Evolutionary conservation across 78 protist genomes (phyloP), one percentile per base, ranked within the genome.

Genomic region (Parvularia atlantis): DNA sequence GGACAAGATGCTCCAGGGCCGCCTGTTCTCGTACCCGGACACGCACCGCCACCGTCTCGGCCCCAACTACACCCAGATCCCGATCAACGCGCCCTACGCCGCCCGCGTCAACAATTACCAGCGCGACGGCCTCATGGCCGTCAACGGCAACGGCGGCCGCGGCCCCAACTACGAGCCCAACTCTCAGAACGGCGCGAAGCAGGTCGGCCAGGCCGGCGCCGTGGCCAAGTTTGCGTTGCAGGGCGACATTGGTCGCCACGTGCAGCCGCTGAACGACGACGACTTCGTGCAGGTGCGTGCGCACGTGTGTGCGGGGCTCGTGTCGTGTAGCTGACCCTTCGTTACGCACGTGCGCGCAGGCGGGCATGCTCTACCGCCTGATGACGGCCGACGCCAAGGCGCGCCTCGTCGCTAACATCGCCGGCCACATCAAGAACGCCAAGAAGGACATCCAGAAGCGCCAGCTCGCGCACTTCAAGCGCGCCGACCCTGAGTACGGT

Each of bases 31-130:
- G 24, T 90, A 90, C 76, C 69, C 68, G 41, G 95, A 90, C 61
- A 84, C 95, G 16, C 92, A 87, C 54, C 67, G 81, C 65, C 89
- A 90, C 78, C 83, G 95, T 57, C 75, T 90, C 3, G 91, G 94
- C 40, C 26, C 58, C 62, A 81, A 81, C 65, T 78, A 69, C 76
- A 73, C 64, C 62, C 84, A 76, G 59, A 48, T 82, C 62, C 87
- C 87, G 57, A 58, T 87, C 69, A 87, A 87, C 61, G 50, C 80
- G 50, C 84, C 89, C 37, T 61, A 41, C 76, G 81, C 80, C 20
- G 71, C 79, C 33, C 56, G 40, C 46, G 73, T 52, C 24, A 50
- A 59, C 66, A 63, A 60, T 66, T 53, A 75, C 50, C 80, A 78
- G 66, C 82, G 82, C 61, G 82, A 76, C 44, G 87, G 87, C 62